Percentiles rank a stretch among this genome's conserved stretches.
These are phyloP conservation scores for Ganoderma lucidum DNA, from an alignment of 1,284 basidiomycete species.

Conservation along the genomic window DNA sequence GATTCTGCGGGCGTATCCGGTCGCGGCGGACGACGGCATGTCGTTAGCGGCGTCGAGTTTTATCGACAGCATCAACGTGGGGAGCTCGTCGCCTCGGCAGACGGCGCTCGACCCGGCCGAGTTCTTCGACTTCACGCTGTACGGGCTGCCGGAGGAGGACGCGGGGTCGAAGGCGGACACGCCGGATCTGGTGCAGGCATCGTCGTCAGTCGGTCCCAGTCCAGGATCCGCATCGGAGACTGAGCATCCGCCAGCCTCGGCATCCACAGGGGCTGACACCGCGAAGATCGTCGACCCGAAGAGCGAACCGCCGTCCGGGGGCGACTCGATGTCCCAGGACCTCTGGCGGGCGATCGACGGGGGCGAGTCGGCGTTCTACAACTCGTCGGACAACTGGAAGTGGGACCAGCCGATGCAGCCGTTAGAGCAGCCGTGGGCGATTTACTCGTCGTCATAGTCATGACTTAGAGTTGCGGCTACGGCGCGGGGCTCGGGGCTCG, in stretches of 20 bases:
- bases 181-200: conserved; percentile 72
- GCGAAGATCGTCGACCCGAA: conserved; percentile 40
- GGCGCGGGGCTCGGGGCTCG: conserved; percentile 1
- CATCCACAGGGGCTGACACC: conserved; percentile 35
- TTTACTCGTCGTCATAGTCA: conserved; percentile 49
- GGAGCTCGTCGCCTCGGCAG: conserved; percentile 24
- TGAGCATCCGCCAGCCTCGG: conserved; percentile 52
- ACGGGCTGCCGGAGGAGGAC: conserved; percentile 62
- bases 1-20: conserved; percentile 63
- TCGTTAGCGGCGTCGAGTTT: conserved; percentile 29
- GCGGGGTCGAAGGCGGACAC: conserved; percentile 65
- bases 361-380: conserved; percentile 76
- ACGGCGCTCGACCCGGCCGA: conserved; percentile 37
- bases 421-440: conserved; percentile 76
- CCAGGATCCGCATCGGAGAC: conserved; percentile 71
- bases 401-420: conserved; percentile 73
- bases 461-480: conserved; percentile 1
- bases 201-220: conserved; percentile 74
- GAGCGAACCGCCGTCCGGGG: conserved; percentile 30
- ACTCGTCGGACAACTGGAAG: conserved; percentile 66
- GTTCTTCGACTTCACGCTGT: conserved; percentile 76
- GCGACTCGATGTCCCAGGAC: conserved; percentile 64
- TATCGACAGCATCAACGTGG: conserved; percentile 35
- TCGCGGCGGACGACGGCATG: conserved; percentile 46
- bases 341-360: conserved; percentile 77